Conservation (phyloP, 768 basidiomycete genomes). For the Mycena maculata region DNA sequence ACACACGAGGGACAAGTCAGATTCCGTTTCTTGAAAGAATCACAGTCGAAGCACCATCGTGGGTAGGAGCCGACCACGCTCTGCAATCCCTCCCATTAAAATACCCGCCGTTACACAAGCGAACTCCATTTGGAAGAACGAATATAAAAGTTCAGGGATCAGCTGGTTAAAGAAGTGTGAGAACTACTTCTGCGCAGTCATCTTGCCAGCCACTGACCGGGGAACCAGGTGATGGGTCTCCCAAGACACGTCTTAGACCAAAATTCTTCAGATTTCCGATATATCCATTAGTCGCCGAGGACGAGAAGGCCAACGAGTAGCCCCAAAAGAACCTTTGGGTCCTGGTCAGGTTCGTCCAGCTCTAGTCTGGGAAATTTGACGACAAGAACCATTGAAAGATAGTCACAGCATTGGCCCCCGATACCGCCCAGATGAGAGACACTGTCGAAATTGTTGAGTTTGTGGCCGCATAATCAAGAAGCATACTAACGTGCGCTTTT, state of each 20-base stretch:
- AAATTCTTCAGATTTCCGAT: constrained; percentile 87
- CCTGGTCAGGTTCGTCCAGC: not conserved
- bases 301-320: constrained; percentile 87
- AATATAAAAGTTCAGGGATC: constrained; percentile 85
- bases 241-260: constrained; percentile 78
- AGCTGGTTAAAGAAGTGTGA: constrained; percentile 43
- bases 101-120: constrained; percentile 85
- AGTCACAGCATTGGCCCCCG: constrained; percentile 78
- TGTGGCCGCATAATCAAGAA: not conserved
- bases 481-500: constrained; percentile 64
- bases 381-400: constrained; percentile 79
- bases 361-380: too few species aligned
- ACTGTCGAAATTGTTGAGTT: constrained; percentile 47
- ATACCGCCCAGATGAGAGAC: constrained; percentile 80
- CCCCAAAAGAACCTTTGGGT: constrained; percentile 53
- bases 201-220: constrained; percentile 46
- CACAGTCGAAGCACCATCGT: too few species aligned
- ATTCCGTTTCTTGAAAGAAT: too few species aligned
- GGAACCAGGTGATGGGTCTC: constrained; percentile 79
- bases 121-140: constrained; percentile 90
- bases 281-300: constrained; percentile 77
- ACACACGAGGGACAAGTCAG: too few species aligned
- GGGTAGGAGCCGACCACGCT: constrained; percentile 86
- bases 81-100: constrained; percentile 83
- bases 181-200: not conserved